A percentile compares a stretch with the other conserved stretches of the same genome.
These are phyloP conservation scores for Penicillium silybi DNA, from an alignment of 495 filamentous ascomycete genomes.

Conservation along the genomic window DNA sequence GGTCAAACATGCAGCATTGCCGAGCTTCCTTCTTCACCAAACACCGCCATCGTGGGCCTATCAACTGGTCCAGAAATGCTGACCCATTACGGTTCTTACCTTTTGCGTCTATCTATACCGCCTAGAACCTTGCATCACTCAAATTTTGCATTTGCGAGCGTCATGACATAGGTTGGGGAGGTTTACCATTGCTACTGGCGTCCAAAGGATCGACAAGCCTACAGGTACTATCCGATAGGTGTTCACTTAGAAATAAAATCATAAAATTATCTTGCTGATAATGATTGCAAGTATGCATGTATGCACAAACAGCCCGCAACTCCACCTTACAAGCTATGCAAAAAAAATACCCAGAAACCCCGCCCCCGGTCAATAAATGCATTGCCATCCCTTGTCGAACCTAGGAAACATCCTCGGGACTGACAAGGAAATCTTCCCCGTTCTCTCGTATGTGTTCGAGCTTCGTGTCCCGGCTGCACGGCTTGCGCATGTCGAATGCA, in stretches of 20 bases:
- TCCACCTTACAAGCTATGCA: not conserved
- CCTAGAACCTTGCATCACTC: not conserved
- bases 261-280: not conserved
- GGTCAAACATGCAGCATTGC: not conserved
- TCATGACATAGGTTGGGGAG: not conserved
- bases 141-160: not conserved
- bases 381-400: not conserved
- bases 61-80: not conserved
- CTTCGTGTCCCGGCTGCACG: conserved; percentile 76
- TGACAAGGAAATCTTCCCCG: conserved; percentile 76
- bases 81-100: not conserved
- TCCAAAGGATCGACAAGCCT: not conserved
- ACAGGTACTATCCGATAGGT: not conserved
- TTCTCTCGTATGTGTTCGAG: conserved; percentile 73
- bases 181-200: not conserved
- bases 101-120: not conserved
- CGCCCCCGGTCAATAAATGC: not conserved
- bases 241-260: not conserved
- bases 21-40: not conserved
- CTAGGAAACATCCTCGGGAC: conserved; percentile 72
- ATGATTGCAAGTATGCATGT: not conserved
- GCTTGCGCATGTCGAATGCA: conserved; percentile 96
- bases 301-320: not conserved
- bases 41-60: not conserved
- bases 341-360: not conserved